Evolutionary conservation across 192 early-diverging fungal genomes (phyloP), one percentile per base, ranked within the genome.

Genomic region (Rhizophagus sp.): DNA sequence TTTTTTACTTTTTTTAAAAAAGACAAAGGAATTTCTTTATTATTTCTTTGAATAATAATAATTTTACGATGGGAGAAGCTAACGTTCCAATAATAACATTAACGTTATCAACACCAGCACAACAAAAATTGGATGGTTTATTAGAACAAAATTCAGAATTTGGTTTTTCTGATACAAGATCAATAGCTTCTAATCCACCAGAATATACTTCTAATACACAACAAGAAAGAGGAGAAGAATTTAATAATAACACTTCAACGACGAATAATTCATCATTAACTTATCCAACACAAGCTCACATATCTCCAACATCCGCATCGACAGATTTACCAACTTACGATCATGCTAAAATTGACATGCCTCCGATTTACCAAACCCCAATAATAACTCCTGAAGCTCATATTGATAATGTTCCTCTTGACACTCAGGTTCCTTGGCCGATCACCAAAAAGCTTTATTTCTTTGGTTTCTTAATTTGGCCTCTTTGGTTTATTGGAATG

Each of bases 401-500:
- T 44, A 65, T 17, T 17, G 65, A 70, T 62, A 39, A 22, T 25
- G 5, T 62, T 57, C 62, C 41, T 27, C 12, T 47, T 36, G 64
- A 65, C 12, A 17, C 17, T 25, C 19, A 78, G 25, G 41, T 1
- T 30, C 49, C 66, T 30, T 79, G 78, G 78, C 64, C 78, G 34
- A 68, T 79, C 27, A 79, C 78, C 2, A 79, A 79, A 25, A 79
- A 70, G 36, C 33, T 79, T 34, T 79, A 79, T 41, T 22, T 79
- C 11, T 17, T 62, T 12, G 78, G 78, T 3, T 79, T 79, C 24
- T 17, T 79, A n/a, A n/a, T 79, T 71, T 79, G 78, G 78, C 78
- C 78, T n/a, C 27, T 79, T 13, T 79, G 78, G 78, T 70, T 70
- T 62, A 27, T 79, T 39, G 78, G 78, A 34, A 79, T 79, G 78